Evolutionary conservation across 805 yeast genomes (phyloP).

Genomic region (Candida schatavii): DNA sequence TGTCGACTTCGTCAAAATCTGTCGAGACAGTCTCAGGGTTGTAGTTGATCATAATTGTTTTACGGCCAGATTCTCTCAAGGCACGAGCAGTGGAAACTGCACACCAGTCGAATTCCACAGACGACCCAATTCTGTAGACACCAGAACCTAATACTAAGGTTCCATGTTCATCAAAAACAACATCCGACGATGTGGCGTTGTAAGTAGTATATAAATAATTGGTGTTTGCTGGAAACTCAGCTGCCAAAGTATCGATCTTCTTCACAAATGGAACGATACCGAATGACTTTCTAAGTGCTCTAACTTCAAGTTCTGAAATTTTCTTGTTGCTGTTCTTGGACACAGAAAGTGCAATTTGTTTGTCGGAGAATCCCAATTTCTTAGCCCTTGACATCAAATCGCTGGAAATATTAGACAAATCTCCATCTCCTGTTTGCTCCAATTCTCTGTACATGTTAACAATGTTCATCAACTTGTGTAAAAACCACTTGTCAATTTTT

Average conservation of each 20-base stretch:
- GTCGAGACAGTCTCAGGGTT: constrained; percentile 99
- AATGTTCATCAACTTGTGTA: constrained; percentile 88
- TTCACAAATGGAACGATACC: constrained; percentile 91
- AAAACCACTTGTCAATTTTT: constrained; percentile 94
- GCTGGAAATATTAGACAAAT: constrained; percentile 57
- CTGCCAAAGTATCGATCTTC: constrained; percentile 96
- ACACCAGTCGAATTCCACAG: constrained; percentile 99
- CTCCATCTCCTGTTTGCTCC: constrained; percentile 50
- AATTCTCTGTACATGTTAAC: constrained; percentile 84
- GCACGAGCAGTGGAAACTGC: constrained; percentile 97
- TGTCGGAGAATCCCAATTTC: constrained; percentile 92
- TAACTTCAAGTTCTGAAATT: constrained; percentile 70
- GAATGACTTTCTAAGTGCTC: constrained; percentile 74
- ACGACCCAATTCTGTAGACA: constrained; percentile 97
- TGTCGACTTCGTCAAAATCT: constrained; percentile 96
- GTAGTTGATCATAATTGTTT: constrained; percentile 94
- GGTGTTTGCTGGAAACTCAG: constrained; percentile 97
- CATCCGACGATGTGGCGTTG: constrained; percentile 84
- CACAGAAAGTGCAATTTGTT: constrained; percentile 81
- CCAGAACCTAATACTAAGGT: constrained; percentile 97
- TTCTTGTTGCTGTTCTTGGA: constrained; percentile 19
- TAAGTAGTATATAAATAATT: constrained; percentile 95
- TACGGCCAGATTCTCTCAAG: constrained; percentile 79
- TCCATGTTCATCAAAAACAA: constrained; percentile 84
- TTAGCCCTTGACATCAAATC: constrained; percentile 78